Percentiles rank a stretch among this genome's conserved stretches.
Evolutionary conservation across 2,329 filamentous ascomycete species (phyloP).

Genomic region (Aspergillus luchuensis): DNA sequence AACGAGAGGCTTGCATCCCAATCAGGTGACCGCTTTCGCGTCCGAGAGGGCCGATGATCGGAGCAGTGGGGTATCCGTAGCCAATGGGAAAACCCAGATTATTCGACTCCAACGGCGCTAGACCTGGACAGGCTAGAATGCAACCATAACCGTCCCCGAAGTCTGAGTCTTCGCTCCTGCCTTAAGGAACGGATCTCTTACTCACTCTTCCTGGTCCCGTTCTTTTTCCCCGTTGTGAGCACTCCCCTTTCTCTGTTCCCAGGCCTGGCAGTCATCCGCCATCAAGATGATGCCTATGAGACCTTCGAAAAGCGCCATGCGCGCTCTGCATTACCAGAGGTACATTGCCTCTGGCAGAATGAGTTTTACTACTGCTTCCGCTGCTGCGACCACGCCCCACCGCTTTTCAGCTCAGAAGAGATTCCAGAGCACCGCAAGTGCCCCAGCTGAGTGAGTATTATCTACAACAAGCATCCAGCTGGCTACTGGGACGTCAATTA

Average conservation of each 20-base stretch:
- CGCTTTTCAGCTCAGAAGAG: conserved; percentile 47
- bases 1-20: background rate
- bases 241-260: conserved; percentile 20
- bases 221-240: conserved; percentile 21
- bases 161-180: conserved; percentile 23
- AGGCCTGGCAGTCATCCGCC: conserved; percentile 38
- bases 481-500: background rate
- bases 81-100: conserved; percentile 33
- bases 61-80: conserved; percentile 22
- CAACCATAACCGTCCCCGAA: conserved; percentile 12
- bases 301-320: conserved; percentile 52
- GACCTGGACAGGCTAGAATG: conserved; percentile 10
- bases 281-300: conserved; percentile 54
- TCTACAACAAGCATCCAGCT: background rate
- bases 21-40: conserved; percentile 20
- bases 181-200: conserved; percentile 28
- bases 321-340: conserved; percentile 48
- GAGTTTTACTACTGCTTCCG: conserved; percentile 49
- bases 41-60: conserved; percentile 32
- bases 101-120: conserved; percentile 26
- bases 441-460: conserved; percentile 58
- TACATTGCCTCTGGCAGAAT: conserved; percentile 41
- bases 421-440: conserved; percentile 51
- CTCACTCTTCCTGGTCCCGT: conserved; percentile 19
- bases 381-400: conserved; percentile 49